Evolutionary conservation across 352 stramenopile species (phyloP), one percentile per base, ranked within the genome.

Genomic region (Pythium volutum): DNA sequence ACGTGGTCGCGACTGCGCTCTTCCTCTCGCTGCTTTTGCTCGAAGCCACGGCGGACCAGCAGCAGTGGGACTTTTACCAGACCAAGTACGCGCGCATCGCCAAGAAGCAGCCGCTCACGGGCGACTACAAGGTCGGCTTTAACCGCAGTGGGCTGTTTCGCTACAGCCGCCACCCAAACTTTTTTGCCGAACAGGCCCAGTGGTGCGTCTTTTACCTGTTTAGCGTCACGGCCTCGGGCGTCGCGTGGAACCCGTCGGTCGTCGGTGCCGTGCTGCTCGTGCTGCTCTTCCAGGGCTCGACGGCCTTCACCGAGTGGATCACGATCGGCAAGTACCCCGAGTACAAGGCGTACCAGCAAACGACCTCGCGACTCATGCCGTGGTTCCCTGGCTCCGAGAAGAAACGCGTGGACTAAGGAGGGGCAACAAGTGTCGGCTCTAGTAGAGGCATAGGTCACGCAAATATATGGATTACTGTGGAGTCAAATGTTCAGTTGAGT

Each of bases 121-220:
- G 76, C 6, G 78, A 92, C 64, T 89, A 73, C 77, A 79, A 81
- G 55, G 68, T 68, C 23, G 87, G 87, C 9, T 95, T 90, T 74
- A 93, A 88, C 71, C 79, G 79, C 62, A 93, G 83, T 33, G 90
- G 91, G 18, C 71, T 98, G 4, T 98, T 97, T 70, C 71, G 79
- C 22, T 95, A 96, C 69, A 91, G 92, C 41, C 88, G 91, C 41
- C 96, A 98, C 70, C 91, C 93, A n/a, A 97, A 97, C 59, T 98
- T 97, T 73, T 94, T 95, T 36, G 84, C 75, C 10, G 93, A 98
- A 64, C 90, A 97, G 66, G 71, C 59, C 14, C 69, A 97, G 45
- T 98, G 93, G 93, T 96, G 93, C 62, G 79, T 77, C 4, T 97
- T 93, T 66, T 97, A 96, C 64, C 60, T 96, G 8, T 98, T 97